Evolutionary conservation across 345 rosid species (phyloP).

Genomic region (Microthlaspi erraticum): DNA sequence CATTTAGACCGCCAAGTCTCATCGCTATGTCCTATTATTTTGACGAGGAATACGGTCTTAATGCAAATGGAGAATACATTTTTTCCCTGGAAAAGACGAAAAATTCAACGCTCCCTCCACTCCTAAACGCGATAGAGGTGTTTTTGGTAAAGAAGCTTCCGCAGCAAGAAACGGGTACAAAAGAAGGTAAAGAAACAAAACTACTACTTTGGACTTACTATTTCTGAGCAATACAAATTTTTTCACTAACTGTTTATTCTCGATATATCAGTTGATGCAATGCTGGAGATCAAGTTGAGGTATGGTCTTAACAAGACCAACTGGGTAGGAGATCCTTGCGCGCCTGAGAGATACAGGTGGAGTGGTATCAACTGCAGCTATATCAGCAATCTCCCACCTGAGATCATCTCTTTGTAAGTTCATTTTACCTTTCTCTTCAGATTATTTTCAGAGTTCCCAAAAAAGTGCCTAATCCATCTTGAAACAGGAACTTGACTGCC

Average conservation of each 20-base stretch:
- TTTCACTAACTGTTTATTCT: neutral
- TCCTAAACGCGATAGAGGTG: slow-evolving; percentile 45
- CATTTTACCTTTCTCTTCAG: neutral
- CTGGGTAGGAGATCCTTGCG: slow-evolving; percentile 59
- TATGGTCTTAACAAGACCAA: slow-evolving; percentile 31
- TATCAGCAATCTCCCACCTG: slow-evolving; percentile 7
- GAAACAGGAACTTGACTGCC: slow-evolving; percentile 41
- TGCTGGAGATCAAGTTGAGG: slow-evolving; percentile 40
- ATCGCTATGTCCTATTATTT: neutral
- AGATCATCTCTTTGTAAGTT: slow-evolving; percentile 51
- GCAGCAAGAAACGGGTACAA: slow-evolving; percentile 24
- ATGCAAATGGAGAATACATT: neutral
- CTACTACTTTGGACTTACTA: neutral
- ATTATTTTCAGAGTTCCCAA: neutral
- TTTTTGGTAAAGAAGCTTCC: slow-evolving; percentile 5
- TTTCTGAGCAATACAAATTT: neutral
- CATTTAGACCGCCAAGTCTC: slow-evolving; percentile 21
- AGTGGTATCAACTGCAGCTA: slow-evolving; percentile 45
- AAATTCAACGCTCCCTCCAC: slow-evolving; percentile 41
- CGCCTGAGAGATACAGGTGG: slow-evolving; percentile 38
- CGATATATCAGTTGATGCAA: slow-evolving; percentile 41
- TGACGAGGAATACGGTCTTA: neutral
- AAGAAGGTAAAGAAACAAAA: slow-evolving; percentile 18
- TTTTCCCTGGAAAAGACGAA: slow-evolving; percentile 24
- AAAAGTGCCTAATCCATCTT: neutral